Evolutionary conservation across 2,329 filamentous ascomycete species (phyloP), one percentile per base, ranked within the genome.

Genomic region (Cladophialophora immunda): DNA sequence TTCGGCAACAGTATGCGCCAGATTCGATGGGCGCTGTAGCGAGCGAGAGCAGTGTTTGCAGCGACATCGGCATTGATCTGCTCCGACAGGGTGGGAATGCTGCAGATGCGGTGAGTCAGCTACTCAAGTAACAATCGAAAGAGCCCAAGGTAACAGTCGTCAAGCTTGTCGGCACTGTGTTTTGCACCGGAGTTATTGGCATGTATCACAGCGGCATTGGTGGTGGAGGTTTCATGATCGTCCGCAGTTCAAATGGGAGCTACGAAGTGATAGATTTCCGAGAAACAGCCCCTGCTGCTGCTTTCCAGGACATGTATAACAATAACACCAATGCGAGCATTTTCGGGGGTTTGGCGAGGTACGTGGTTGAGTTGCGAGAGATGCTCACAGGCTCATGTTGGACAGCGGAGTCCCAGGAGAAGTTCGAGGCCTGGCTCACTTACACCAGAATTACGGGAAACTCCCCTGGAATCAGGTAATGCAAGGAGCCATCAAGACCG

Each of bases 181-280:
- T 94, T 58, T 94, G 92, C 70, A 86, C 93, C 41, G 92, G 92
- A 5, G 89, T 92, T 6, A 85, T 91, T 53, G 90, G 84, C 64
- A 92, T 92, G 88, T 92, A 92, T 72, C 91, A 94, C 76, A 83
- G 80, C 47, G 94, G 94, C 17, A 90, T 97, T 66, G 94, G 92
- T 22, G 94, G 94, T 6, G 94, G 94, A 47, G 94, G 94, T 1
- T 98, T 98, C 79, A 91, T 93, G 85, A 83, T 97, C 4, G 87
- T 97, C 4, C 89, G 92, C 56, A 84, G 87, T 36, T 81, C 87
- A 17, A 83, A 92, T 66, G 93, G 93, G n/a, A 82, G 83, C 19
- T 96, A 94, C 75, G 93, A 97, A 75, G 89, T 90, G 66, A 89
- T 98, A 72, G 94, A 98, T 79, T 98, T 97, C 75, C 86, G 94